Base-by-base conservation (phyloP, 2,329 filamentous ascomycete genomes). In the Microascus cirrosus region DNA sequence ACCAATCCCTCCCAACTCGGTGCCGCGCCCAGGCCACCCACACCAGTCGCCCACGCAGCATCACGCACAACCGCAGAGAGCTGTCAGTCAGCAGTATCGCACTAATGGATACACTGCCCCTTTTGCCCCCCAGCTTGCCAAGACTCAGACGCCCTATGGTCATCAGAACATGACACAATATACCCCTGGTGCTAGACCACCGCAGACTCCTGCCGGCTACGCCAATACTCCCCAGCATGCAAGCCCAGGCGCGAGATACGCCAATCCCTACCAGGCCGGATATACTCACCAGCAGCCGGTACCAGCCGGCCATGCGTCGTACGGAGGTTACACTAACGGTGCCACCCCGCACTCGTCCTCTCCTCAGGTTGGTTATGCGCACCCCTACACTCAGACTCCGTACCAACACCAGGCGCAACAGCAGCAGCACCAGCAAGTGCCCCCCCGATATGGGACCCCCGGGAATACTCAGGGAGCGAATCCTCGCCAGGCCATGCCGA, bases 141-240 rank as follows among this genome's bases (percentile, higher is more conserved):
- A 83, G 64, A 70, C 75, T 12, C 76, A 79, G 59, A 74, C 75
- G 8, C 74, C 76, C 0, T 82, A 79, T 59, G 74, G 76, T 12
- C 79, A 82, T 59, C 73, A 78, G 60, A 75, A 71, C 60, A 74
- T 79, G 68, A 71, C 71, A 11, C 73, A 78, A 53, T 81, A 75
- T 60, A 72, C 72, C 35, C 73, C 69, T 50, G 79, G 77, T 61
- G 74, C 70, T 60, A 73, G 78, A 57, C 71, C 74, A 28, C 75
- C 75, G 58, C 74, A 73, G 50, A 64, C 65, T 2, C 72, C 56
- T 52, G 62, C 68, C 5, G 67, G 66, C 8, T 75, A 74, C 53
- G 66, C 60, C 18, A 57, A 63, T 62, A 70, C 70, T 60, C 63
- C 67, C 25, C 75, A 73, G 59, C 69, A 73, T 34, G 73, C 70